Conservation (phyloP, 768 basidiomycete species). For the Trametes punicea region DNA sequence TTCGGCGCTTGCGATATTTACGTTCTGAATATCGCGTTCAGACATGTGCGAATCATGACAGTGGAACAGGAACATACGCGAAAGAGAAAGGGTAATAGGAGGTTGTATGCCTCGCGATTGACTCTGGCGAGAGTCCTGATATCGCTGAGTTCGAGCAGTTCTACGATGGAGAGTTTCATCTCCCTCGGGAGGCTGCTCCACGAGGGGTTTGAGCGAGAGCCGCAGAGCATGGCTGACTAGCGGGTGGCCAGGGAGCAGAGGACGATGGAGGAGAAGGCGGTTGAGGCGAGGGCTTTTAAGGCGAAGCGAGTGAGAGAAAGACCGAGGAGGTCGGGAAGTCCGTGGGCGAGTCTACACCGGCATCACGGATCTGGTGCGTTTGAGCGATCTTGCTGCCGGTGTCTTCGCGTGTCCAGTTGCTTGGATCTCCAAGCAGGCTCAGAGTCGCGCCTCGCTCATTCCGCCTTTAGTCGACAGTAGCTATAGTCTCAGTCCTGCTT, state of each 20-base stretch:
- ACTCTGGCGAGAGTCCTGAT: conserved; percentile 47
- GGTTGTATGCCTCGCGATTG: conserved; percentile 46
- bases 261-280: background rate
- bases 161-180: conserved; percentile 58
- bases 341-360: too few species aligned
- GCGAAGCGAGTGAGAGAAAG: background rate
- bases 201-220: conserved; percentile 9
- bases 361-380: conserved; percentile 15
- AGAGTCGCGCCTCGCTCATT: background rate
- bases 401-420: background rate
- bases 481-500: conserved; percentile 1
- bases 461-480: too few species aligned
- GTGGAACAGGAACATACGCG: conserved; percentile 39
- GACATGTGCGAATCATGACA: background rate
- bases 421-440: background rate
- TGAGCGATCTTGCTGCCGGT: conserved; percentile 9
- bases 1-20: conserved; percentile 45
- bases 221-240: conserved; percentile 10
- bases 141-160: conserved; percentile 43
- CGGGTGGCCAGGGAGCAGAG: conserved; percentile 6
- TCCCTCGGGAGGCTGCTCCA: conserved; percentile 66
- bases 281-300: background rate
- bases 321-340: conserved; percentile 23
- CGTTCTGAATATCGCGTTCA: conserved; percentile 34
- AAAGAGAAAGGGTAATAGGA: conserved; percentile 58